These are phyloP conservation scores for Mycena vitilis DNA, from an alignment of 768 basidiomycete species.

Conservation along the genomic window DNA sequence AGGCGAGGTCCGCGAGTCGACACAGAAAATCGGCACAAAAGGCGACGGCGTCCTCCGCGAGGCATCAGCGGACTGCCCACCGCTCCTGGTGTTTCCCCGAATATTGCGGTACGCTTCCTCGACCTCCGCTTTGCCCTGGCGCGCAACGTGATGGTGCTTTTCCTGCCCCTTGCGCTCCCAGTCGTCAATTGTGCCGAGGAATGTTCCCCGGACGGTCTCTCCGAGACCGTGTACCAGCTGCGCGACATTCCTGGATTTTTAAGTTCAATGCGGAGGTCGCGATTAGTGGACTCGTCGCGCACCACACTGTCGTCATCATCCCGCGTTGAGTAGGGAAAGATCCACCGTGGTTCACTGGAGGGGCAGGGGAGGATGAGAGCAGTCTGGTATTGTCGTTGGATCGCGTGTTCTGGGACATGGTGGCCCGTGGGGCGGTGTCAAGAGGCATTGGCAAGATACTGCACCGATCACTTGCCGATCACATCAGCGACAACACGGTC, in stretches of 20 bases:
- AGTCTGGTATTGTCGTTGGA: constrained; percentile 18
- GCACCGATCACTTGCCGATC: no score
- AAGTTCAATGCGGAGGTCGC: no score
- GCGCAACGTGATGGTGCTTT: constrained; percentile 30
- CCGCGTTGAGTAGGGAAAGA: neutral
- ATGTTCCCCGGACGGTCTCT: constrained; percentile 26
- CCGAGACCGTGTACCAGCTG: constrained; percentile 1
- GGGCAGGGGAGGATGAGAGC: constrained; percentile 8
- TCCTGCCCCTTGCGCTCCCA: constrained; percentile 22
- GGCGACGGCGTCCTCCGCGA: neutral
- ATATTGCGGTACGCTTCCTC: constrained; percentile 17
- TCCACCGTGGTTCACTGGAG: constrained; percentile 13
- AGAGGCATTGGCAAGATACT: no score
- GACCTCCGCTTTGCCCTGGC: constrained; percentile 23
- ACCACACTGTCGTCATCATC: constrained; percentile 9
- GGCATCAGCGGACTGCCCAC: neutral
- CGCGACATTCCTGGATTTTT: no score
- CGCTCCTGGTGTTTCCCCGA: neutral
- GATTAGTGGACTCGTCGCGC: neutral
- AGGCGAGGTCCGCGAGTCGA: neutral
- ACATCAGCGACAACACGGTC: no score
- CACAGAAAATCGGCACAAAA: neutral
- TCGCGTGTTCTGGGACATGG: neutral
- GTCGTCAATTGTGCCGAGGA: constrained; percentile 33
- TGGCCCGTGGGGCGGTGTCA: no score